phyloP scores from a whole-genome alignment of 2,329 filamentous ascomycete genomes.

The Microdochium trichocladiopsis region DNA sequence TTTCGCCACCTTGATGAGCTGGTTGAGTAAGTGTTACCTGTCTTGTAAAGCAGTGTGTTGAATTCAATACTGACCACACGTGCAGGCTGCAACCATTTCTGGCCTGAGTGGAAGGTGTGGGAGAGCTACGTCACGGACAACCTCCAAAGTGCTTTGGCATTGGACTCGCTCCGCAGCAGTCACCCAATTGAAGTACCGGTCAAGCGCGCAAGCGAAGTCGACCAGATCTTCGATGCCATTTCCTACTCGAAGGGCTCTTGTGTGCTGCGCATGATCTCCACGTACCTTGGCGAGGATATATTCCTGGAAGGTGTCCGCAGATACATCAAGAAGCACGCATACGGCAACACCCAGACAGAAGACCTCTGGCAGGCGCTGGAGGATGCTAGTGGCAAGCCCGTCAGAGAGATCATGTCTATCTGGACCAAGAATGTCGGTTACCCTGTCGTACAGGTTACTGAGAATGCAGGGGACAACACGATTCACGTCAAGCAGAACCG shows the following conservation, averaged over 20 bases:
- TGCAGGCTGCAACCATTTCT: conserved; percentile 81
- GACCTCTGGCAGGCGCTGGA: conserved; percentile 87
- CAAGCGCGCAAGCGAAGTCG: conserved; percentile 91
- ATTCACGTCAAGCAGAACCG: conserved; percentile 92
- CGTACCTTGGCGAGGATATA: conserved; percentile 83
- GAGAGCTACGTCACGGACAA: conserved; percentile 91
- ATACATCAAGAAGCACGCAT: conserved; percentile 96
- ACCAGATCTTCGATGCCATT: conserved; percentile 97
- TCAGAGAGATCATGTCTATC: conserved; percentile 84
- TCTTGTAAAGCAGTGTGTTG: conserved; percentile 2
- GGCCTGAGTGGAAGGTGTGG: conserved; percentile 98
- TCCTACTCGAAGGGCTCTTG: conserved; percentile 97
- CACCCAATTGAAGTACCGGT: conserved; percentile 96
- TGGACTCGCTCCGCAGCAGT: conserved; percentile 89
- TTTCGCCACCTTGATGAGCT: conserved; percentile 87
- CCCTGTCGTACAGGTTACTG: conserved; percentile 82
- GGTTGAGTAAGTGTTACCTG: conserved; percentile 36
- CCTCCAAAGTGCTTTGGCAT: conserved; percentile 75
- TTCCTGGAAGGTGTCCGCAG: conserved; percentile 88
- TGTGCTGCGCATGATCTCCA: conserved; percentile 94
- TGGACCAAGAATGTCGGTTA: conserved; percentile 97
- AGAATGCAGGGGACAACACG: conserved; percentile 60
- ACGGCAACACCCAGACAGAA: conserved; percentile 84
- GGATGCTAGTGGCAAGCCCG: conserved; percentile 84
- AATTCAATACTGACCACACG: conserved; percentile 33